These are phyloP conservation scores for Zymoseptoria brevis DNA, from an alignment of 2,329 filamentous ascomycete genomes.

Conservation along the genomic window DNA sequence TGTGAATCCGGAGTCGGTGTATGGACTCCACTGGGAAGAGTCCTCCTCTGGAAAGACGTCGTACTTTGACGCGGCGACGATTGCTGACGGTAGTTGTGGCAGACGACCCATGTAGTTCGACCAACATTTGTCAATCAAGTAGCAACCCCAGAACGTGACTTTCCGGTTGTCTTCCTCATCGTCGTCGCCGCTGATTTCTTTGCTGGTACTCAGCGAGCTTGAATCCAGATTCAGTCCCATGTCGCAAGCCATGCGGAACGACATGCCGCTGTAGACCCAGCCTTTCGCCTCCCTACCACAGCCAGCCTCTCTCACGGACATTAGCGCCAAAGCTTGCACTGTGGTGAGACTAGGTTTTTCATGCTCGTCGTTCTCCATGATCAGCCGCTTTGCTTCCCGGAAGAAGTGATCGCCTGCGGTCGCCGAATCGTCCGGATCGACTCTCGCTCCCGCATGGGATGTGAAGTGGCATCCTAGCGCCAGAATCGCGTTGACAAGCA, in stretches of 20 bases:
- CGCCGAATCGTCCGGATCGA: constrained; percentile 62
- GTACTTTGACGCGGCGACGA: constrained; percentile 77
- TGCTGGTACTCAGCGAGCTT: constrained; percentile 51
- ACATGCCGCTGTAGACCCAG: constrained; percentile 98
- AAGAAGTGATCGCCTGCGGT: constrained; percentile 97
- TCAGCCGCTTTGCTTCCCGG: constrained; percentile 79
- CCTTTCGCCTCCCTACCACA: constrained; percentile 91
- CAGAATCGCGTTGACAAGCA: constrained; percentile 90
- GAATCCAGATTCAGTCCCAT: constrained; percentile 84
- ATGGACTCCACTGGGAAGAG: constrained; percentile 75
- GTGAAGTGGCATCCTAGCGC: constrained; percentile 92
- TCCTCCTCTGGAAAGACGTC: constrained; percentile 90
- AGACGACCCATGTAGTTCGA: constrained; percentile 91
- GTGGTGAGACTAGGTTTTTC: constrained; percentile 82
- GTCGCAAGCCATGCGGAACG: constrained; percentile 93
- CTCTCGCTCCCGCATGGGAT: constrained; percentile 62
- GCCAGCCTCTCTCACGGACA: constrained; percentile 93
- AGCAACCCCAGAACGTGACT: constrained; percentile 96
- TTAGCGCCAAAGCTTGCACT: constrained; percentile 84
- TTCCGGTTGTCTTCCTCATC: constrained; percentile 80
- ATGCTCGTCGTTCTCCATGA: constrained; percentile 87
- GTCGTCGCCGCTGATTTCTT: constrained; percentile 47
- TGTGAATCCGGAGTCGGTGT: constrained; percentile 74
- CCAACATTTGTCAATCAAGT: constrained; percentile 98
- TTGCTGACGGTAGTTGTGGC: constrained; percentile 72